Evolutionary conservation across 495 filamentous ascomycete species (phyloP).

Genomic region (Lophiotrema nucula): DNA sequence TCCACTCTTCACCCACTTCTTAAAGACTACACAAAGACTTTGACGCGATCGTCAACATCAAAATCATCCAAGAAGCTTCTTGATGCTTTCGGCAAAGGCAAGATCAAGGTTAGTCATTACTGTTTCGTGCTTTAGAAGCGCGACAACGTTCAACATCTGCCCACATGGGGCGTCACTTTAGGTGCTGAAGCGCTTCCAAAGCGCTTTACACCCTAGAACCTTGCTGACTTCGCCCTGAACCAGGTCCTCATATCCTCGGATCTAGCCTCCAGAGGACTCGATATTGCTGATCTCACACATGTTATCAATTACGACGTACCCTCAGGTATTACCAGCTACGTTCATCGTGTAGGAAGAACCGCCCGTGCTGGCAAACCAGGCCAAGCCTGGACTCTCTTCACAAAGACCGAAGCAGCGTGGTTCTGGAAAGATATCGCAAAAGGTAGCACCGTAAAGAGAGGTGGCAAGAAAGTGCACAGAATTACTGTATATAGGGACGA

Average conservation of each 20-base stretch:
- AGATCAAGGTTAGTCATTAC: no score
- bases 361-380: slow-evolving; percentile 78
- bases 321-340: slow-evolving; percentile 72
- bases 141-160: no score
- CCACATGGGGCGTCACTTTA: no score
- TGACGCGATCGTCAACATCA: slow-evolving; percentile 71
- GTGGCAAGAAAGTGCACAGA: slow-evolving; percentile 25
- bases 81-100: slow-evolving; percentile 59
- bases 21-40: slow-evolving; percentile 58
- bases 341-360: slow-evolving; percentile 90
- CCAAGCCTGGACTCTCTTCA: slow-evolving; percentile 78
- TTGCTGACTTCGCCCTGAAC: no score
- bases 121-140: no score
- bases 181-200: no score
- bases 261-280: slow-evolving; percentile 88
- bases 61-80: slow-evolving; percentile 63
- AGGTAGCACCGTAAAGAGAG: slow-evolving; percentile 23
- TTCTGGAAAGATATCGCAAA: slow-evolving; percentile 77
- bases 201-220: no score
- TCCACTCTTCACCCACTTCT: slow-evolving; percentile 61
- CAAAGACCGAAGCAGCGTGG: slow-evolving; percentile 75
- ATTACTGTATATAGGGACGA: slow-evolving; percentile 5
- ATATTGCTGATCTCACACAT: slow-evolving; percentile 72
- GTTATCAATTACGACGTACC: slow-evolving; percentile 96
- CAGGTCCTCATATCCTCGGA: slow-evolving; percentile 90